These are phyloP conservation scores for Conticribra guillardii DNA, from an alignment of 108 stramenopile genomes.

Conservation along the genomic window DNA sequence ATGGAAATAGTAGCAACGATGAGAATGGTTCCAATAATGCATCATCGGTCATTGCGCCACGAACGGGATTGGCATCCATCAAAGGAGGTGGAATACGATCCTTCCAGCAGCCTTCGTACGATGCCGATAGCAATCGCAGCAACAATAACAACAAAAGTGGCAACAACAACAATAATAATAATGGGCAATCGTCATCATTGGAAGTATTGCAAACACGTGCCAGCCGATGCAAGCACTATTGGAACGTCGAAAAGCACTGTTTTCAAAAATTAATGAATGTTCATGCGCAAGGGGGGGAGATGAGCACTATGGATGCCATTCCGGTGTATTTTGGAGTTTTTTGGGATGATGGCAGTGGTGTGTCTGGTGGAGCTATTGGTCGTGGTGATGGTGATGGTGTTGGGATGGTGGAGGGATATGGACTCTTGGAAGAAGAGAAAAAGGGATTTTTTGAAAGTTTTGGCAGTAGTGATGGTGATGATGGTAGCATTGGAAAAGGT, in stretches of 20 bases:
- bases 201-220: slow-evolving; percentile 27
- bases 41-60: neutral
- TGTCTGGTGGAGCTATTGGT: no score
- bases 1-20: no score
- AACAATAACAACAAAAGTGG: no score
- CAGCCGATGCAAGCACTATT: slow-evolving; percentile 70
- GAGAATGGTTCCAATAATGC: slow-evolving; percentile 5
- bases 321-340: slow-evolving; percentile 50
- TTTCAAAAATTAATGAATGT: slow-evolving; percentile 53
- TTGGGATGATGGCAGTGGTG: slow-evolving; percentile 37
- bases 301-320: neutral
- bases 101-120: no score
- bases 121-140: no score
- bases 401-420: slow-evolving; percentile 13
- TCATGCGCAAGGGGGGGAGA: slow-evolving; percentile 19
- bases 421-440: neutral
- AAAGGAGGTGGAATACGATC: neutral
- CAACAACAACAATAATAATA: no score
- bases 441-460: neutral
- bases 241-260: slow-evolving; percentile 75
- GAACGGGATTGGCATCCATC: slow-evolving; percentile 15
- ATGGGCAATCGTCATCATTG: no score
- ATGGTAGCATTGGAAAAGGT: slow-evolving; percentile 5
- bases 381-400: neutral
- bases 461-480: slow-evolving; percentile 2